phyloP scores from a whole-genome alignment of 2,329 filamentous ascomycete genomes.

The Epichloe elymi region DNA sequence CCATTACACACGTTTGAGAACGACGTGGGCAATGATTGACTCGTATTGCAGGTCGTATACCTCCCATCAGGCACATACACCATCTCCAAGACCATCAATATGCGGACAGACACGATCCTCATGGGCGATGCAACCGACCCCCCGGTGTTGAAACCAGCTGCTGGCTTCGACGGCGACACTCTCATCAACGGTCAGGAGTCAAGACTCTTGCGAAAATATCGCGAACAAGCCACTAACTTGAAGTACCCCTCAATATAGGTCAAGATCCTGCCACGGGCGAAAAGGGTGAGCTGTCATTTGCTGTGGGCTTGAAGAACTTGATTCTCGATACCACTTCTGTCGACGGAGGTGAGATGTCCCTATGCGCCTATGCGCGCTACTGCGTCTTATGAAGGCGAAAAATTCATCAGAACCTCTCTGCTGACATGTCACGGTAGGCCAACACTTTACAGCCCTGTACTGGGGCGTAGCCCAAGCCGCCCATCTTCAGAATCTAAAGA shows the following conservation, averaged over 20 bases:
- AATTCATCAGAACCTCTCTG: neutral
- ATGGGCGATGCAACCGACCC: slow-evolving; percentile 33
- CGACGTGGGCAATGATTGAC: neutral
- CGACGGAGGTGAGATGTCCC: slow-evolving; percentile 12
- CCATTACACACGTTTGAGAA: neutral
- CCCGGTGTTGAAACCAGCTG: slow-evolving; percentile 28
- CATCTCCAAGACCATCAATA: slow-evolving; percentile 23
- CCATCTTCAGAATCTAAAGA: slow-evolving; percentile 29
- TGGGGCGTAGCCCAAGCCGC: slow-evolving; percentile 32
- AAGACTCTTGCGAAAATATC: neutral
- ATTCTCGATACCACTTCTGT: slow-evolving; percentile 28
- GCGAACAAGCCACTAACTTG: neutral
- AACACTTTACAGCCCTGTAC: slow-evolving; percentile 25
- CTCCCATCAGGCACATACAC: slow-evolving; percentile 29
- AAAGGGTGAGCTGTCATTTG: slow-evolving; percentile 26
- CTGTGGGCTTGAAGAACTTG: slow-evolving; percentile 30
- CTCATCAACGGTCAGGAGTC: slow-evolving; percentile 19
- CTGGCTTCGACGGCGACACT: slow-evolving; percentile 20
- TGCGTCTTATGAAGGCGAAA: neutral
- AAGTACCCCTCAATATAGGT: neutral
- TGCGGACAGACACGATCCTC: slow-evolving; percentile 31
- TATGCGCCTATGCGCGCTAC: neutral
- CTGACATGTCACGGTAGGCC: slow-evolving; percentile 8
- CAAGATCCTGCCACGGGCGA: slow-evolving; percentile 21
- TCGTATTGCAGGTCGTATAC: slow-evolving; percentile 22